Evolutionary conservation across 768 basidiomycete species (phyloP), one percentile per base, ranked within the genome.

Genomic region (Mycena galopus): DNA sequence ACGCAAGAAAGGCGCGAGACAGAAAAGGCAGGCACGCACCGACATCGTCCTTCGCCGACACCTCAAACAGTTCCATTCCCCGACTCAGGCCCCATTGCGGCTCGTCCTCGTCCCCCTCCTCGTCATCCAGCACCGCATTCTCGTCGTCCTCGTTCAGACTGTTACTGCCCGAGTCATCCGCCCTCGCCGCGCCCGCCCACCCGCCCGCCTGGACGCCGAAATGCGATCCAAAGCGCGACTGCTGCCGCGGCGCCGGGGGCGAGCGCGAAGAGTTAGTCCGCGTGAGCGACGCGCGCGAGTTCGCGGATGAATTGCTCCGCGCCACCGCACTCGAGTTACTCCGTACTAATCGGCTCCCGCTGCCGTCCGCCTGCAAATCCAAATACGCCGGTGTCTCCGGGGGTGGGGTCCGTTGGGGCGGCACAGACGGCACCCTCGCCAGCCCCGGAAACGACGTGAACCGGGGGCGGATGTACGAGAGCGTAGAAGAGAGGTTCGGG

Each of bases 11-110:
- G 35, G 35, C 35, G 35, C 35, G 35, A 37, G n/a, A n/a, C n/a
- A 44, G 42, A 44, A 44, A 2, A 44, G 42, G 14, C 16, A 19
- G 17, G 23, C 47, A 51, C 90, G 73, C 72, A 96, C 96, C 96
- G 35, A 83, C 78, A 78, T 94, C 93, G 77, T 96, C 95, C 82
- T 96, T 96, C 64, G 96, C 93, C 53, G 95, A 96, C 23, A 97
- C 95, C 79, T 97, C 95, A 74, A 94, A 95, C 21, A 97, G 87
- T 78, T 94, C 93, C 91, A 96, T 95, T 72, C 91, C 93, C 79
- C 93, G 93, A 78, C 87, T 90, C 44, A 93, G 86, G 7, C 94
- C 93, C 92, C 93, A 94, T 78, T 51, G 50, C 50, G 50, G 50
- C 50, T 93, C 93, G 47, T 84, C 84, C 68, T 89, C 89, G 37